A percentile compares a stretch with the other conserved stretches of the same genome.
Conservation (phyloP, 768 basidiomycete genomes). For the Lactifluus pinguis region DNA sequence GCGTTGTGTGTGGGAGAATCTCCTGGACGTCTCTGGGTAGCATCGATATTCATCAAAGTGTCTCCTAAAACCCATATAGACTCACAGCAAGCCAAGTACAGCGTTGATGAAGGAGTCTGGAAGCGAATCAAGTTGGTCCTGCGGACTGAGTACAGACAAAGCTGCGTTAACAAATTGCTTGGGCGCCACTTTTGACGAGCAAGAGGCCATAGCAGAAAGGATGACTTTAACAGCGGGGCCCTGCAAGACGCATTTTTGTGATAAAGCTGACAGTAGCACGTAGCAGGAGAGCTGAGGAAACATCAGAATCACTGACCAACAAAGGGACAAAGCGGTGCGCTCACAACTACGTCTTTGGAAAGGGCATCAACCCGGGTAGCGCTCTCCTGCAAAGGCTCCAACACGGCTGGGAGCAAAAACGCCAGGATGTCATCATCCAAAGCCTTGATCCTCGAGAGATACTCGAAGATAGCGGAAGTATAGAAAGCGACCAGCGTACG, state of each 20-base stretch:
- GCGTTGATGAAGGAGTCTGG: slow-evolving; percentile 11
- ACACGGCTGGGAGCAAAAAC: slow-evolving; percentile 52
- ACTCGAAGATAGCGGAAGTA: slow-evolving; percentile 70
- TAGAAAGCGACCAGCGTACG: slow-evolving; percentile 77
- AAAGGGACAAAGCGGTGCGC: slow-evolving; percentile 19
- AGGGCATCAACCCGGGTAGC: background rate
- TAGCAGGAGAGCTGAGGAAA: slow-evolving; percentile 56
- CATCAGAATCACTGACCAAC: background rate
- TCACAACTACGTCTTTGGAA: slow-evolving; percentile 46
- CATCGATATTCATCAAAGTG: background rate
- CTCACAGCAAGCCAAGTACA: slow-evolving; percentile 4
- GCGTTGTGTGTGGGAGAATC: slow-evolving; percentile 35
- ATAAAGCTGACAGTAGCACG: slow-evolving; percentile 60
- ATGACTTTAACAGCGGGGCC: slow-evolving; percentile 52
- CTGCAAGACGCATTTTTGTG: slow-evolving; percentile 54
- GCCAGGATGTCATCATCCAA: slow-evolving; percentile 62
- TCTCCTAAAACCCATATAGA: background rate
- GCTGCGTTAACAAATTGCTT: slow-evolving; percentile 57
- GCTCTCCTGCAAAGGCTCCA: slow-evolving; percentile 42
- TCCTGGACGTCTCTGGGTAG: slow-evolving; percentile 37
- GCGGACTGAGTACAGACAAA: slow-evolving; percentile 55
- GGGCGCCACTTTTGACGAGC: slow-evolving; percentile 39
- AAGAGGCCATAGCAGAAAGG: slow-evolving; percentile 42
- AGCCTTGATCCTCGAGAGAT: slow-evolving; percentile 47
- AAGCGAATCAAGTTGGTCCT: slow-evolving; percentile 45